Evolutionary conservation across 768 basidiomycete species (phyloP), one percentile per base, ranked within the genome.

Genomic region (Leccinum arenicola): DNA sequence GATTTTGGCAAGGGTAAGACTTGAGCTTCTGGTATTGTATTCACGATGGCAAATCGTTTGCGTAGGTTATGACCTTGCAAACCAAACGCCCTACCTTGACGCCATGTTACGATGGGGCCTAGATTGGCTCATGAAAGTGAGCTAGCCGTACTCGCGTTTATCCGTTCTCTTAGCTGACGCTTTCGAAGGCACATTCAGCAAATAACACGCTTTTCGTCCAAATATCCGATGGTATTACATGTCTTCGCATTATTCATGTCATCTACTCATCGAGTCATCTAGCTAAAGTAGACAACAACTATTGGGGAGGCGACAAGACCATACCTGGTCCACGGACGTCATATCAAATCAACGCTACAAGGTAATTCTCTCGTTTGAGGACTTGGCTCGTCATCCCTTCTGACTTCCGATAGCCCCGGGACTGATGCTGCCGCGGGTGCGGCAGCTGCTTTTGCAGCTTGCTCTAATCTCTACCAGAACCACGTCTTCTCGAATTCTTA

Each of bases 71-170:
- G 91, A 94, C 63, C 65, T 84, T 53, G 85, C 92, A 54, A 90
- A 91, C 55, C 94, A 96, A 74, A 93, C 93, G 1, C 82, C 85
- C 3, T 97, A 96, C 71, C 83, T 97, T n/a, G 95, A 97, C 66
- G 83, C 84, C 61, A 94, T 91, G 80, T 76, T 96, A 54, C 84
- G 94, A 60, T 96, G 92, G 91, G 88, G 93, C 25, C 81, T 93
- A 49, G 89, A 93, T 73, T 97, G 93, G 93, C 76, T 95, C 53
- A 92, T 95, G 54, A 93, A 91, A 78, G 93, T 88, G 57, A 61
- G 78, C 54, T n/a, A 17, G 21, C 3, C 11, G 7, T 54, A 14
- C 21, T 52, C 8, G n/a, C 17, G 17, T 40, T 40, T 40, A 40
- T 40, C 31, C 6, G 35, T 25, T 51, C 25, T 54, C 19, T 9